These are phyloP conservation scores for Salix purpurea DNA, from an alignment of 345 rosid genomes.

Conservation along the genomic window DNA sequence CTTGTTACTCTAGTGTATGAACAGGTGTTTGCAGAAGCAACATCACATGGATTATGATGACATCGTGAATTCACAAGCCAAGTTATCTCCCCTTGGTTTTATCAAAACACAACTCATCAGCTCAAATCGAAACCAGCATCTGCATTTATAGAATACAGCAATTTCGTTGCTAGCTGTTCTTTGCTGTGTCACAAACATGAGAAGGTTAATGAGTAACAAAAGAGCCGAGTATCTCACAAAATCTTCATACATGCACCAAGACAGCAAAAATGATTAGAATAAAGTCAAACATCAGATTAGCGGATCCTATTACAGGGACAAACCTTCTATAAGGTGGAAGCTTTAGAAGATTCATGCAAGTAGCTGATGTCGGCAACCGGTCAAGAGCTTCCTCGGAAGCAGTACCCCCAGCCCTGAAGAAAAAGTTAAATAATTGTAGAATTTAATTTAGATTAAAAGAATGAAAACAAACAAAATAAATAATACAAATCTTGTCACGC, in stretches of 20 bases:
- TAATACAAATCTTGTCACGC: not conserved
- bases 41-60: not conserved
- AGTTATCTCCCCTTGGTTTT: not conserved
- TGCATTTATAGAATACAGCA: slow-evolving; percentile 87
- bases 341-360: slow-evolving; percentile 98
- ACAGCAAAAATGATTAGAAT: not conserved
- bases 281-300: not conserved
- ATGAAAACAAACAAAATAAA: not conserved
- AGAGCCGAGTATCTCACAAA: not conserved
- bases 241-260: not conserved
- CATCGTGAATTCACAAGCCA: not conserved
- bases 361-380: slow-evolving; percentile 90
- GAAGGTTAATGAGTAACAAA: not conserved
- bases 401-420: slow-evolving; percentile 54
- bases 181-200: slow-evolving; percentile 56
- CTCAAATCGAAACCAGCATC: slow-evolving; percentile 99
- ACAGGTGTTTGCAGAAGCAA: not conserved
- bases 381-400: slow-evolving; percentile 74
- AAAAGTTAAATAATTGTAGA: not conserved
- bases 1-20: not conserved
- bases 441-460: not conserved
- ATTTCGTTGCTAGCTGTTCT: slow-evolving; percentile 75
- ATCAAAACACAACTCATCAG: slow-evolving; percentile 31
- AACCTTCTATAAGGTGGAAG: slow-evolving; percentile 98
- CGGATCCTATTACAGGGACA: slow-evolving; percentile 16